phyloP scores from a whole-genome alignment of 768 basidiomycete genomes.

The Mrakia frigida region DNA sequence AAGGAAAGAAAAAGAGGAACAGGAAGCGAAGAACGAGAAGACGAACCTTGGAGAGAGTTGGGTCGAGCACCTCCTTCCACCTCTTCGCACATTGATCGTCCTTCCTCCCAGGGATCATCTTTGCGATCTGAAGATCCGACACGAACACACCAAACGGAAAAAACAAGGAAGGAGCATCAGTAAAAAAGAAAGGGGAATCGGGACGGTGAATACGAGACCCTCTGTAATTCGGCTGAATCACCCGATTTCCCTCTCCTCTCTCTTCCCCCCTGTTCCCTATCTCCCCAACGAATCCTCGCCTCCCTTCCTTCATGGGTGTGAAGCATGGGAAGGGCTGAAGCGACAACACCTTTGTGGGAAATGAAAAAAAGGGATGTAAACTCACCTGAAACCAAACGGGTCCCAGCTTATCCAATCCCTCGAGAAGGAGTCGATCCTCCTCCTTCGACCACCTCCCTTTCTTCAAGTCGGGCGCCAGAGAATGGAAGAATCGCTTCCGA shows the following conservation, averaged over 20 bases:
- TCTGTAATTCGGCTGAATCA: not conserved
- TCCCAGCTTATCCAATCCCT: slow-evolving; percentile 30
- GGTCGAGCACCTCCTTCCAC: slow-evolving; percentile 32
- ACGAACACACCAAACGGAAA: not conserved
- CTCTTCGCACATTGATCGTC: slow-evolving; percentile 34
- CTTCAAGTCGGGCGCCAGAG: slow-evolving; percentile 33
- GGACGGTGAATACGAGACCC: not conserved
- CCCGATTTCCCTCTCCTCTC: not conserved
- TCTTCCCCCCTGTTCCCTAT: not conserved
- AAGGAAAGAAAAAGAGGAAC: not conserved
- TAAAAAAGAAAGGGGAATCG: not conserved
- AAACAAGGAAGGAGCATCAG: not conserved
- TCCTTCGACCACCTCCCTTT: slow-evolving; percentile 33
- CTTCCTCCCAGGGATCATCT: slow-evolving; percentile 33
- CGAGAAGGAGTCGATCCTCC: slow-evolving; percentile 29
- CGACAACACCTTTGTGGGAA: no score
- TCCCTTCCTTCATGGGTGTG: not conserved
- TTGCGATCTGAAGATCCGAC: slow-evolving; percentile 22
- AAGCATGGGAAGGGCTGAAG: not conserved
- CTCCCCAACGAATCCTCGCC: not conserved
- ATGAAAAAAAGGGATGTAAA: not conserved
- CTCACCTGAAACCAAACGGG: slow-evolving; percentile 33
- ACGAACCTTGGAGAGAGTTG: slow-evolving; percentile 29
- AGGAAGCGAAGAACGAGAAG: no score
- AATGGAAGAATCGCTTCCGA: slow-evolving; percentile 33